Evolutionary conservation across 2,329 filamentous ascomycete genomes (phyloP).

Genomic region (Beauveria sp.): DNA sequence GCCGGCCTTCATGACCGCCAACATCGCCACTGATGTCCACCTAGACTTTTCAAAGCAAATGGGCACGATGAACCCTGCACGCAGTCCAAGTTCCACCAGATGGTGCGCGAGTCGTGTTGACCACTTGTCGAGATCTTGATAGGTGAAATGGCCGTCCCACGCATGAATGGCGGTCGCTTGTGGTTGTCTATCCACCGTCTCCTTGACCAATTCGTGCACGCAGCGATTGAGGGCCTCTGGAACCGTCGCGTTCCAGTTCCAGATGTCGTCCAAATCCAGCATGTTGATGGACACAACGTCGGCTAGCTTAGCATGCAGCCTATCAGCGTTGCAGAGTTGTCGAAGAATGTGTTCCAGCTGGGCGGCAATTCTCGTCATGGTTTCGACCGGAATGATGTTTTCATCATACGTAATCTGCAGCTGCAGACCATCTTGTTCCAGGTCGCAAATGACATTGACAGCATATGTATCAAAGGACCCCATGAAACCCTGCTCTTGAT

Average conservation of each 20-base stretch:
- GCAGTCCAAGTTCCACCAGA: slow-evolving; percentile 9
- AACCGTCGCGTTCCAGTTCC: slow-evolving; percentile 4
- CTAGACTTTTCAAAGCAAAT: slow-evolving; percentile 23
- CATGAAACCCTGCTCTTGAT: neutral
- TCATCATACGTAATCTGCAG: neutral
- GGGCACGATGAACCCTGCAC: neutral
- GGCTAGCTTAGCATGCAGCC: neutral
- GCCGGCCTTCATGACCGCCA: slow-evolving; percentile 25
- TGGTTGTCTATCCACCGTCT: slow-evolving; percentile 4
- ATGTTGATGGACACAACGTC: neutral
- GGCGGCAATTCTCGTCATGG: neutral
- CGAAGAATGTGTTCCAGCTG: slow-evolving; percentile 8
- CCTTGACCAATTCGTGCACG: slow-evolving; percentile 1
- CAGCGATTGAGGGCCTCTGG: neutral
- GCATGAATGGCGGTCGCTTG: slow-evolving; percentile 15
- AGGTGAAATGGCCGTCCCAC: slow-evolving; percentile 20
- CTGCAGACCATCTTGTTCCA: slow-evolving; percentile 2
- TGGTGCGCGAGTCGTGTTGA: slow-evolving; percentile 14
- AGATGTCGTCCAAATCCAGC: neutral
- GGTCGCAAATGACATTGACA: neutral
- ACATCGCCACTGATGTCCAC: slow-evolving; percentile 21
- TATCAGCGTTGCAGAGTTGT: slow-evolving; percentile 8
- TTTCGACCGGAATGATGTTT: neutral
- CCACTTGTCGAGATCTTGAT: slow-evolving; percentile 16
- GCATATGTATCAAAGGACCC: slow-evolving; percentile 4